A percentile compares a stretch with the other conserved stretches of the same genome.
These are phyloP conservation scores for Pterocarpus macrocarpus DNA, from an alignment of 306 rosid genomes.

Conservation along the genomic window DNA sequence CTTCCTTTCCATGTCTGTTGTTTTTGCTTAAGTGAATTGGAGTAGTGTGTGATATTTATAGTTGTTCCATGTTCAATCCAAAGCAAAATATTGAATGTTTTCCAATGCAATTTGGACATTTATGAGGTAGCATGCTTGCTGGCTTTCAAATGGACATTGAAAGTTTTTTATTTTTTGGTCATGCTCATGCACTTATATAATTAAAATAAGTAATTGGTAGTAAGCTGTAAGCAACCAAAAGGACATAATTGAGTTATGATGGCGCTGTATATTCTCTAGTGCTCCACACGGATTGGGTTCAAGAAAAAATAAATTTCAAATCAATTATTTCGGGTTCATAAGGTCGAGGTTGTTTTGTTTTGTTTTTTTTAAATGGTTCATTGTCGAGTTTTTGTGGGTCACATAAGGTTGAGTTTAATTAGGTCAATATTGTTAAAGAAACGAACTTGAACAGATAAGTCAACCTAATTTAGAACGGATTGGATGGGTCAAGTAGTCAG, in stretches of 20 bases:
- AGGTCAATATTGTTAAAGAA: too few relatives aligned
- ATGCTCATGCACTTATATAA: neutral
- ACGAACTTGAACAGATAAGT: too few relatives aligned
- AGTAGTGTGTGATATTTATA: neutral
- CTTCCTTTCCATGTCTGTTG: slow-evolving; percentile 16
- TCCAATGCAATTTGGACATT: slow-evolving; percentile 24
- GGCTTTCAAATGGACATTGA: neutral
- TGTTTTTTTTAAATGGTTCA: too few relatives aligned
- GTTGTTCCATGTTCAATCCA: neutral
- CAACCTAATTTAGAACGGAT: too few relatives aligned
- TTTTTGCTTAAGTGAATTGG: neutral
- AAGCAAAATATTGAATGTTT: slow-evolving; percentile 29
- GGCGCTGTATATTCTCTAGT: neutral
- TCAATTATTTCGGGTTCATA: too few relatives aligned
- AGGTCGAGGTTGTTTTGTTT: too few relatives aligned
- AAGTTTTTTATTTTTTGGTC: neutral
- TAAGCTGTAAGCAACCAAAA: neutral
- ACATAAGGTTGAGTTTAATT: too few relatives aligned
- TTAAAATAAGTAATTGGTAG: slow-evolving; percentile 18
- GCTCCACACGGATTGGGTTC: too few relatives aligned
- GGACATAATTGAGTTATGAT: too few relatives aligned
- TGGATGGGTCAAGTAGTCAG: too few relatives aligned
- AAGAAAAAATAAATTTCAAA: neutral
- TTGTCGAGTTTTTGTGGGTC: too few relatives aligned
- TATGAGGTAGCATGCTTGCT: slow-evolving; percentile 37